Conservation (phyloP, 2,329 filamentous ascomycete genomes). For the Colletotrichum filicis region DNA sequence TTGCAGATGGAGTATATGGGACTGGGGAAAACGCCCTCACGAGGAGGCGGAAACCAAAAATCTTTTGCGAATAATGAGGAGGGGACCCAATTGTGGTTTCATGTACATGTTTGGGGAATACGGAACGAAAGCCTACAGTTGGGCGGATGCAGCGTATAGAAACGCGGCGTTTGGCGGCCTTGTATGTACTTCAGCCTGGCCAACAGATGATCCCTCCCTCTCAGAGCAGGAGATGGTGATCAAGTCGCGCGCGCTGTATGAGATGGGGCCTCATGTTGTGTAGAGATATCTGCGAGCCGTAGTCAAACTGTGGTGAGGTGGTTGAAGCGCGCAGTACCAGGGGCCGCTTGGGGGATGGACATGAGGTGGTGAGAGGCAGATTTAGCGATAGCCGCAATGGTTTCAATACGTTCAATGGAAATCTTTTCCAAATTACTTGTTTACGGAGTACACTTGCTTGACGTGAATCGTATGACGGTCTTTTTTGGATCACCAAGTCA, state of each 20-base stretch:
- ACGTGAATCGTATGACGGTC: not conserved
- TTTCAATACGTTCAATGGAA: conserved; percentile 22
- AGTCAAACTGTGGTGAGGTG: not conserved
- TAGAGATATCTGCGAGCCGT: not conserved
- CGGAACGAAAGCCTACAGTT: not conserved
- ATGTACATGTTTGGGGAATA: conserved; percentile 14
- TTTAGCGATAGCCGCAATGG: conserved; percentile 23
- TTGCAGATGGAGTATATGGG: conserved; percentile 13
- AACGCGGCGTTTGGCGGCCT: not conserved
- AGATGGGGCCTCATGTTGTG: not conserved
- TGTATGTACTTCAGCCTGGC: not conserved
- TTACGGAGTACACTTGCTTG: not conserved
- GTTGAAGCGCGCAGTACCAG: conserved; percentile 1
- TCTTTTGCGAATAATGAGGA: conserved; percentile 14
- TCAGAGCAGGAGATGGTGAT: not conserved
- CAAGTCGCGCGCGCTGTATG: not conserved
- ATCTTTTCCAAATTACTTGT: not conserved
- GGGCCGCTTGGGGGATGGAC: not conserved
- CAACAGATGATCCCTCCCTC: not conserved
- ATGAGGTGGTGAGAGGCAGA: conserved; percentile 35
- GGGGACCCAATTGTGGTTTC: not conserved
- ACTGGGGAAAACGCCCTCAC: not conserved
- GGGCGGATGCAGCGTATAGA: conserved; percentile 15
- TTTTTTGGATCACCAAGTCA: not conserved
- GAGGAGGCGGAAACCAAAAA: not conserved